phyloP scores from a whole-genome alignment of 73 alveolate species.

The Paramecium caudatum region DNA sequence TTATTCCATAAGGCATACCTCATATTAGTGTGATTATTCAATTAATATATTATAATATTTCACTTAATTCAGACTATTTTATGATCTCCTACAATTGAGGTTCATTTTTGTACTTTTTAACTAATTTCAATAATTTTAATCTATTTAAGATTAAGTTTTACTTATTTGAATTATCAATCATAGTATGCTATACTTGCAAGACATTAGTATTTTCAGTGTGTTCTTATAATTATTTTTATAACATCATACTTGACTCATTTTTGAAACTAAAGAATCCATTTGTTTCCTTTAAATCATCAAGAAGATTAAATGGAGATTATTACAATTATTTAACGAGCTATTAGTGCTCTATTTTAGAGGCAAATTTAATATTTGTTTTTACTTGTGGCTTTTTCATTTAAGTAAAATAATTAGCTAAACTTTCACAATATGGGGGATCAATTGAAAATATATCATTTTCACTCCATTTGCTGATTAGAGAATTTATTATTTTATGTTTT shows the following conservation, averaged over 20 bases:
- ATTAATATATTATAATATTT: constrained; percentile 49
- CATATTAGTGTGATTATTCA: constrained; percentile 33
- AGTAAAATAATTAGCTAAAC: constrained; percentile 20
- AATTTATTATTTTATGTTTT: neutral
- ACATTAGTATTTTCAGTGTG: constrained; percentile 22
- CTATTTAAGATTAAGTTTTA: neutral
- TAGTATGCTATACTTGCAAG: neutral
- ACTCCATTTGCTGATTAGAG: constrained; percentile 35
- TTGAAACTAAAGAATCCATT: constrained; percentile 44
- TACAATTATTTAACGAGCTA: constrained; percentile 40
- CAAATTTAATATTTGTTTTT: constrained; percentile 51
- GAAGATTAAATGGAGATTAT: neutral
- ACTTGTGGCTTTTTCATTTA: constrained; percentile 53
- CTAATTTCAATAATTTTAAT: neutral
- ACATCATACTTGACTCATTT: neutral
- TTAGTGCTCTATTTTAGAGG: constrained; percentile 58
- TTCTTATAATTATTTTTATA: constrained; percentile 11
- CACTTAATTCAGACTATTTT: constrained; percentile 36
- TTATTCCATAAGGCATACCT: constrained; percentile 49
- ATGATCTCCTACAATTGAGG: neutral
- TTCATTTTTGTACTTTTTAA: neutral
- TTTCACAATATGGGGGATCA: constrained; percentile 67
- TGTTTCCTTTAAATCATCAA: neutral
- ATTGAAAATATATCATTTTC: constrained; percentile 44
- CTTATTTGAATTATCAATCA: constrained; percentile 9